A percentile compares a stretch with the other conserved stretches of the same genome.
phyloP scores from a whole-genome alignment of 2,329 filamentous ascomycete species.

The Aspergillus bombycis region DNA sequence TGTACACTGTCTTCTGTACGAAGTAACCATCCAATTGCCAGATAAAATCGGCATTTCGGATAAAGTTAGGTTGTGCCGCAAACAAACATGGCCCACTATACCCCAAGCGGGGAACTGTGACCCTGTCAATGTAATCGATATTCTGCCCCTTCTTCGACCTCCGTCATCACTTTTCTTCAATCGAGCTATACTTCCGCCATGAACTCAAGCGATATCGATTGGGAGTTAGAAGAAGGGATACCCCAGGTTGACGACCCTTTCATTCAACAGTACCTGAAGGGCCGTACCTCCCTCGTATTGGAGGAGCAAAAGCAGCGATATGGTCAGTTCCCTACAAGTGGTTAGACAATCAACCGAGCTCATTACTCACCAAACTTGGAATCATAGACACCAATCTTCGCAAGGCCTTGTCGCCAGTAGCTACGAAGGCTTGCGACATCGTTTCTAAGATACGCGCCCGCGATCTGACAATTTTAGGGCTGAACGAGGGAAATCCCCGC shows the following conservation, averaged over 20 bases:
- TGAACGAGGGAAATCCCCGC: constrained; percentile 70
- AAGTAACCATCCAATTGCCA: not conserved
- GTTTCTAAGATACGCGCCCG: constrained; percentile 77
- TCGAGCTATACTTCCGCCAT: not conserved
- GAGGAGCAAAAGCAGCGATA: constrained; percentile 83
- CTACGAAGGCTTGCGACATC: constrained; percentile 75
- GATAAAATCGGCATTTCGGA: not conserved
- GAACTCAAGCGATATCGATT: constrained; percentile 19
- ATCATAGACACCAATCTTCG: constrained; percentile 34
- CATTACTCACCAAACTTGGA: constrained; percentile 11
- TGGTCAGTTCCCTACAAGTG: constrained; percentile 54
- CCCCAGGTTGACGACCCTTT: constrained; percentile 68
- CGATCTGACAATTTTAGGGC: constrained; percentile 79
- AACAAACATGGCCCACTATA: constrained; percentile 6
- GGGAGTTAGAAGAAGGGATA: constrained; percentile 47
- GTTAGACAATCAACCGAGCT: constrained; percentile 9
- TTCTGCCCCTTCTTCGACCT: not conserved
- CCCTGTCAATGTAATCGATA: not conserved
- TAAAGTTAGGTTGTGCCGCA: not conserved
- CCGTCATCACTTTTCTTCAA: not conserved
- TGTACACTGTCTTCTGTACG: not conserved
- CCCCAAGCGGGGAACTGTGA: not conserved
- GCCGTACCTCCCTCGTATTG: constrained; percentile 73
- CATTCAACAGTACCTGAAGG: constrained; percentile 77
- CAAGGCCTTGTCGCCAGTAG: constrained; percentile 72